Evolutionary conservation across 2,329 filamentous ascomycete species (phyloP).

Genomic region (Lasiodiplodia hormozganensis): DNA sequence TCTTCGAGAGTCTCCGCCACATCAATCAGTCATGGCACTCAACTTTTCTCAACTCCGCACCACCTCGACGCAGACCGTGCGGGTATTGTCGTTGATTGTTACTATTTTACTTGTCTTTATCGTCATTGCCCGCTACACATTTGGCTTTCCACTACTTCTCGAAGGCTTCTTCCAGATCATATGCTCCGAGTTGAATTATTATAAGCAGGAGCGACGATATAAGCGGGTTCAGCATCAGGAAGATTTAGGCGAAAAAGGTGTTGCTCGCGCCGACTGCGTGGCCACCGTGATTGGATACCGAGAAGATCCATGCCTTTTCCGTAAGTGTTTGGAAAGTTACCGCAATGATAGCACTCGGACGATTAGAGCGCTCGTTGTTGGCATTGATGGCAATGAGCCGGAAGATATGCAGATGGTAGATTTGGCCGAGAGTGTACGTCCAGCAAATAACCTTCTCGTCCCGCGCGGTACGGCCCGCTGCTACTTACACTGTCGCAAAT

Average conservation of each 20-base stretch:
- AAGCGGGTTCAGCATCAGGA: neutral
- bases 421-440: conserved; percentile 38
- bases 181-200: neutral
- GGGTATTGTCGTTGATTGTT: neutral
- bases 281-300: conserved; percentile 42
- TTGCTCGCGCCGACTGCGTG: conserved; percentile 33
- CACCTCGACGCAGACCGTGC: neutral
- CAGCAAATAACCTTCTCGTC: neutral
- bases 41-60: no score
- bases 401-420: conserved; percentile 42
- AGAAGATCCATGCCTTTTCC: conserved; percentile 41
- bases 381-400: conserved; percentile 40
- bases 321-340: conserved; percentile 41
- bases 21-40: neutral
- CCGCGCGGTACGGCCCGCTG: neutral
- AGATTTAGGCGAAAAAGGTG: neutral
- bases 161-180: neutral
- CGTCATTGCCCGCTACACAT: neutral
- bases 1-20: neutral
- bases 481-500: neutral
- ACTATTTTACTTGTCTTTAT: neutral
- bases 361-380: conserved; percentile 35
- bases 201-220: neutral
- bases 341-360: conserved; percentile 35
- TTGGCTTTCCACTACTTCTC: conserved; percentile 1